Evolutionary conservation across 225 moss, liverwort and hornwort species (phyloP), one percentile per base, ranked within the genome.

Genomic region (Bryoerythrophyllum caledonicum): DNA sequence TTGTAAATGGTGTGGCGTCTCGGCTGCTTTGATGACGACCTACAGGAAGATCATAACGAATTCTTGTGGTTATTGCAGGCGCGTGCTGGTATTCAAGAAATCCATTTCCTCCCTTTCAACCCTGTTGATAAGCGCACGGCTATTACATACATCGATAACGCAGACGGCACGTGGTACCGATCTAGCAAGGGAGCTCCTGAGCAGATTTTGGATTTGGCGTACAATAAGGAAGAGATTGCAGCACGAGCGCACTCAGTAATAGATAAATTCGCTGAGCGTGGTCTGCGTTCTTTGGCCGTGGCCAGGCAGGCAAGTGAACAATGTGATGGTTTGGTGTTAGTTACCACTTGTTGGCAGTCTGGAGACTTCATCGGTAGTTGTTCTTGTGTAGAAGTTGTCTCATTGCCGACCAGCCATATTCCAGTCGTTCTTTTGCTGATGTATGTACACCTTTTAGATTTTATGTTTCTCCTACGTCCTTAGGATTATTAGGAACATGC

Each of bases 111-210:
- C 15, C 87, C 87, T 3, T 88, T 88, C 85, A 88, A 88, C 60
- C 87, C 92, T 19, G 84, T 84, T 3, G 91, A 91, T 56, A 91
- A 91, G 72, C 88, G 91, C 28, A 91, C 91, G 6, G 91, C 91
- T 32, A 81, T 91, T 38, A 87, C 89, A 3, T 91, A 88, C 53
- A 71, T 86, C 7, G 82, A 85, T 56, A 44, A 63, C n/a, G 23
- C 49, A 15, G 82, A 87, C 43, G 86, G 80, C 37, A 74, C 63
- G 30, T 88, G 88, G 91, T 73, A 79, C 63, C 84, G 91, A 8
- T 77, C 83, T 34, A 88, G 86, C 81, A 91, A 91, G 79, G 91
- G 91, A 74, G 91, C 91, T 32, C 91, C 91, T 32, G 91, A 91
- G 83, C 91, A 88, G 69, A 87, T 90, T 56, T 44, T 90, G 68